Evolutionary conservation across 352 stramenopile species (phyloP).

Genomic region (Phytopythium mirpurense): DNA sequence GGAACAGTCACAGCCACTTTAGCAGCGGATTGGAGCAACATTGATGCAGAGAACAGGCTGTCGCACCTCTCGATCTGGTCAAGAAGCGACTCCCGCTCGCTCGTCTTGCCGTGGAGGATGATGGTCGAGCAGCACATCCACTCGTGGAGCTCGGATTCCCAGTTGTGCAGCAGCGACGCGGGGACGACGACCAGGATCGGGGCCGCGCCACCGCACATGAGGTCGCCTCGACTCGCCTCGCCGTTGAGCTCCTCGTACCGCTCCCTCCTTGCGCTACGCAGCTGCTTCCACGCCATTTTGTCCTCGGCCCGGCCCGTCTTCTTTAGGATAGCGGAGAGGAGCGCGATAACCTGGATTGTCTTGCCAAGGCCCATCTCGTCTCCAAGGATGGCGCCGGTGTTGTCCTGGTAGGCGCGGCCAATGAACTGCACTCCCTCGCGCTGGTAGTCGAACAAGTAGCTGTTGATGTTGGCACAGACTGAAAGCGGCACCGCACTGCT

Average conservation of each 20-base stretch:
- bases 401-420: conserved; percentile 40
- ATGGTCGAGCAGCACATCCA: conserved; percentile 83
- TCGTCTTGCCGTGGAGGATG: conserved; percentile 55
- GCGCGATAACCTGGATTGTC: conserved; percentile 92
- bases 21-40: conserved; percentile 30
- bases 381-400: conserved; percentile 90
- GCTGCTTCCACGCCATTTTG: conserved; percentile 91
- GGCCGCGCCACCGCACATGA: conserved; percentile 35
- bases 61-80: conserved; percentile 77
- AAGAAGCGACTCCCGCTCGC: conserved; percentile 50
- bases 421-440: conserved; percentile 63
- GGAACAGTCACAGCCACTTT: conserved; percentile 3
- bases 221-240: conserved; percentile 39
- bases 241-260: conserved; percentile 24
- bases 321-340: conserved; percentile 88
- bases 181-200: conserved; percentile 98
- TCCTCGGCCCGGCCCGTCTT: conserved; percentile 93
- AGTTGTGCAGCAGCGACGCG: conserved; percentile 97
- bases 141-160: conserved; percentile 97
- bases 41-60: neutral
- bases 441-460: conserved; percentile 72
- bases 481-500: conserved; percentile 15
- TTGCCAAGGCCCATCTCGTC: conserved; percentile 98
- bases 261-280: conserved; percentile 92
- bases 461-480: conserved; percentile 72